Evolutionary conservation across 768 basidiomycete genomes (phyloP), one percentile per base, ranked within the genome.

Genomic region (Melanogaster broomeanus): DNA sequence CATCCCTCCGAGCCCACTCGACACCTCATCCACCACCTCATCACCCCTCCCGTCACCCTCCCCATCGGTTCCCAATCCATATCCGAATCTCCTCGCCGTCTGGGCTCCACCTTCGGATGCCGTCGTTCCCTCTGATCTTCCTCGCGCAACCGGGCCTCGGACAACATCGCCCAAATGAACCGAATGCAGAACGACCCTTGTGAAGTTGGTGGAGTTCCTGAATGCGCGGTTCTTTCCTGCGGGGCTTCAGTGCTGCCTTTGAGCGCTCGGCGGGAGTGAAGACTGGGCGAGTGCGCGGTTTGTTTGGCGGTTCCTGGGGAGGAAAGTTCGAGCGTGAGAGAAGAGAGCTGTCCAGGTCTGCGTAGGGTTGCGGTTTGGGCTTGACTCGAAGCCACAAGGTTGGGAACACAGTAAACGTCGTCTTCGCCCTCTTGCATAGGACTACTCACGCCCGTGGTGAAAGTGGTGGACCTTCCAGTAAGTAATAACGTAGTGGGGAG

Each of bases 81-180:
- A 61, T 90, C 89, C 25, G 84, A 85, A 61, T 87, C 87, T 0
- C 76, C 85, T 39, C 73, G 68, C 45, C 86, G 76, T 64, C 81
- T 70, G 56, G 83, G 76, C n/a, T 73, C 70, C 66, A 72, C 69
- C 48, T 72, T 71, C 3, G 74, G 68, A 59, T 78, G 72, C 21
- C 42, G 61, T 21, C 44, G 56, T 27, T 76, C 74, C 15, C 46
- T 55, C 4, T 49, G 57, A 33, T 66, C 61, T 11, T 61, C 68
- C 16, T 64, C 72, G 16, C 65, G 77, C 57, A 85, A 59, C 56
- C 70, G 68, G 12, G 73, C 78, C 62, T 88, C 86, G 11, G 78
- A 76, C 53, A 78, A 61, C 57, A 79, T 77, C 15, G 81, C 84
- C 0, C 76, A 45, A 80, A 78, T 5, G 76, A 71, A 1, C 77